Base-by-base conservation (phyloP, 2,329 filamentous ascomycete genomes). In the Talaromyces sp. region DNA sequence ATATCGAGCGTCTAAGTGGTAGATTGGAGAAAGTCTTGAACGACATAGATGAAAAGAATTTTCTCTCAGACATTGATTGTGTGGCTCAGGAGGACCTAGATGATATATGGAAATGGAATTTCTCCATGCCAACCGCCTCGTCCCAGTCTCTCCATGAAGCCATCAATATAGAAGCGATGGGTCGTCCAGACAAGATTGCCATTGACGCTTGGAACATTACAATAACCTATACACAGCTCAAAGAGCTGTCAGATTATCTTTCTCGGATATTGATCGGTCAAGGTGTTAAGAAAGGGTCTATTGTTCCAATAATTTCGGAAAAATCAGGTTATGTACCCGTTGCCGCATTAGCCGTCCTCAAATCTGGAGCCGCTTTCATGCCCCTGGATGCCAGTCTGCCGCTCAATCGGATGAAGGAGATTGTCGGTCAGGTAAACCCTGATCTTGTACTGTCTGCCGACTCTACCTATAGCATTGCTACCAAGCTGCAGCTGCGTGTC, bases 271-370 rank as follows among this genome's bases (percentile, higher is more conserved):
- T 48, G 24, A 3, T 48, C 6, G 19, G 22, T 14, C 45, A 48
- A 11, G 45, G 45, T 24, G 22, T 48, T 24, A 14, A 11, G 14
- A 11, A 24, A 14, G 45, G 45, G 4, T 27, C 45, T 6, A 11
- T 48, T 14, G 22, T 48, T 48, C 45, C 45, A 10, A 43, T 63
- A n/a, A 19, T 56, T 13, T 63, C 54, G 4, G 13, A 8, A 11
- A 63, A 63, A n/a, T 63, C 62, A 16, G 41, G 50, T 19, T 63
- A 47, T 33, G 43, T 58, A 19, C 50, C 62, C 31, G 39, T 63
- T 39, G 62, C 62, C n/a, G 54, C 43, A 10, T 37, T 63, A 14
- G 62, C 48, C 31, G 13, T 63, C 31, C 50, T 63, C 31, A 57
- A 47, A 35, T 24, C 50, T 22, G 62, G 62, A 9, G 62, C 48